Percentiles rank a stretch among this genome's conserved stretches.
phyloP scores from a whole-genome alignment of 2,329 filamentous ascomycete genomes.

The Gnomoniopsis sp. region DNA sequence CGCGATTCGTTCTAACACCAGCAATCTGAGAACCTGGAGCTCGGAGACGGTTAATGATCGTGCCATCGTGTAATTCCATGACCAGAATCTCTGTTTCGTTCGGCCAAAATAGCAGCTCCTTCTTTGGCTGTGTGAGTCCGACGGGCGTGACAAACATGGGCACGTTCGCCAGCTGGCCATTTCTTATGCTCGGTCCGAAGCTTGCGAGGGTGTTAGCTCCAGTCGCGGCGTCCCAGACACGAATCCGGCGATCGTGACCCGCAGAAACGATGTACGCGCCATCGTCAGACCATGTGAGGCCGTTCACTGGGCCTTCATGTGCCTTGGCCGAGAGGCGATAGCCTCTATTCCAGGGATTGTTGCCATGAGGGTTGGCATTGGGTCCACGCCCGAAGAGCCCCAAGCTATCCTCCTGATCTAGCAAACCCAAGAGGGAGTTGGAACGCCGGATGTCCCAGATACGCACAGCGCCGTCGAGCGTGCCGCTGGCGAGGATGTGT shows the following conservation, averaged over 20 bases:
- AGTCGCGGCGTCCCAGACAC: constrained; percentile 79
- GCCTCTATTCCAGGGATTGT: constrained; percentile 24
- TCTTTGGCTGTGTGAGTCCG: constrained; percentile 49
- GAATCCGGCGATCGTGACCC: constrained; percentile 78
- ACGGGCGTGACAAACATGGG: constrained; percentile 63
- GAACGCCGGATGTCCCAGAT: constrained; percentile 86
- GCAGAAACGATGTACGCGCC: constrained; percentile 73
- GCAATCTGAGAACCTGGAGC: constrained; percentile 55
- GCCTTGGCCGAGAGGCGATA: constrained; percentile 57
- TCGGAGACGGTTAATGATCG: constrained; percentile 66
- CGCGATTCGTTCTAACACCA: constrained; percentile 40
- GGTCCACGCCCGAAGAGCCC: constrained; percentile 53
- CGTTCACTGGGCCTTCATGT: constrained; percentile 80
- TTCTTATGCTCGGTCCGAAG: constrained; percentile 80
- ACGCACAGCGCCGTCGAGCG: constrained; percentile 78
- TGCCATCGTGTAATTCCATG: constrained; percentile 76
- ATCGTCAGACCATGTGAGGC: constrained; percentile 78
- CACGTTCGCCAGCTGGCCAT: constrained; percentile 60
- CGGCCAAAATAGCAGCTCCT: constrained; percentile 74
- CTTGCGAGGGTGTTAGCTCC: constrained; percentile 85
- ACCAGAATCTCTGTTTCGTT: constrained; percentile 78
- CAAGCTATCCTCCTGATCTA: constrained; percentile 81
- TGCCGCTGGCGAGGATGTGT: constrained; percentile 77
- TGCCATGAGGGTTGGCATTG: constrained; percentile 24
- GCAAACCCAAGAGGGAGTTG: constrained; percentile 68